A percentile compares a stretch with the other conserved stretches of the same genome.
These are phyloP conservation scores for Rubia balearica DNA, from an alignment of 305 asterid species.

Conservation along the genomic window DNA sequence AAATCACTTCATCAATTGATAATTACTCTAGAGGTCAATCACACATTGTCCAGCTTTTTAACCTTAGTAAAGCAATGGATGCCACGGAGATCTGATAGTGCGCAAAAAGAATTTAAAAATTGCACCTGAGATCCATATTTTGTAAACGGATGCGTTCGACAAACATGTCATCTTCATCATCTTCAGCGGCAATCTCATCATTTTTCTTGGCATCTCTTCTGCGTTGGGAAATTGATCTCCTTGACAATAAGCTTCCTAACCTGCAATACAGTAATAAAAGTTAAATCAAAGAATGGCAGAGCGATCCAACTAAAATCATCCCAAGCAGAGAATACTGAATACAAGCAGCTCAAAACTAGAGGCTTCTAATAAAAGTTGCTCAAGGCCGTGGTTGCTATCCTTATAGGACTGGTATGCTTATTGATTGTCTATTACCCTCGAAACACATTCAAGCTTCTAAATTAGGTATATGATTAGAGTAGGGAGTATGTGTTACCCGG, in stretches of 20 bases:
- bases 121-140: slow-evolving; percentile 76
- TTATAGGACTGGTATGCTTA: too few relatives aligned
- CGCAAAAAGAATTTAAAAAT: background rate
- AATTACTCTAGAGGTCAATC: background rate
- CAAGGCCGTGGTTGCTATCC: background rate
- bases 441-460: background rate
- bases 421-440: background rate
- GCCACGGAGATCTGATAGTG: too few relatives aligned
- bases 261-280: slow-evolving; percentile 29
- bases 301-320: background rate
- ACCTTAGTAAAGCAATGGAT: background rate
- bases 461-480: background rate
- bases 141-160: slow-evolving; percentile 93
- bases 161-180: slow-evolving; percentile 51
- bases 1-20: background rate
- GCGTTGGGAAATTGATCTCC: slow-evolving; percentile 37
- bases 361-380: background rate
- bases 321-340: background rate
- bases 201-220: slow-evolving; percentile 45
- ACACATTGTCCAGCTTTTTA: background rate
- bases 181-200: slow-evolving; percentile 42
- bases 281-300: background rate
- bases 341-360: slow-evolving; percentile 11
- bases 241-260: slow-evolving; percentile 49
- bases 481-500: slow-evolving; percentile 35